Conservation (phyloP, 1,284 basidiomycete species). For the Vanrija humicola region DNA sequence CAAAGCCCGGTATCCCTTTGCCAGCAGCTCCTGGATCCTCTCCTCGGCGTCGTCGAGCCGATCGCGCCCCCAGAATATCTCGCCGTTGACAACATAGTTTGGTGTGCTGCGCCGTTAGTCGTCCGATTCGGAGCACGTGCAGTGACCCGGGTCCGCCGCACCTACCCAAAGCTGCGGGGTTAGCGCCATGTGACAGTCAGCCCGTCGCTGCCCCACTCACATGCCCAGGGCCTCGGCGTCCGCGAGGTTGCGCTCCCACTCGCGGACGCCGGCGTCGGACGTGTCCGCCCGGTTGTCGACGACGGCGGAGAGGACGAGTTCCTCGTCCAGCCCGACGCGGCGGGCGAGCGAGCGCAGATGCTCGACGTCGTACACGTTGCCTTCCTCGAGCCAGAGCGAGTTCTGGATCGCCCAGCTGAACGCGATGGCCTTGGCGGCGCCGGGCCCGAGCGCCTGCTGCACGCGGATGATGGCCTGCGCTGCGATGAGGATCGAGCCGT, state of each 20-base stretch:
- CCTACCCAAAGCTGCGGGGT: not conserved
- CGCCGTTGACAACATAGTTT: not conserved
- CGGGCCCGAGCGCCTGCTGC: not conserved
- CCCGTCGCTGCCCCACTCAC: not conserved
- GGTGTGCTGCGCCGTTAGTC: not conserved
- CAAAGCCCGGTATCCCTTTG: not conserved
- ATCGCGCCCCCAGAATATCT: not conserved
- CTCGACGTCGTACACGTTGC: not conserved
- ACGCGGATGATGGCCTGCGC: not conserved
- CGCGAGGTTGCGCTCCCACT: not conserved
- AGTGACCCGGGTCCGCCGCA: no score
- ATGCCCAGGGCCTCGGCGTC: not conserved
- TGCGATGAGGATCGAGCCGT: not conserved
- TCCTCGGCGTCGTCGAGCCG: not conserved
- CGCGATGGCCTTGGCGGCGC: not conserved
- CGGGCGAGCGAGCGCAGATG: not conserved
- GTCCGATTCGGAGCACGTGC: not conserved
- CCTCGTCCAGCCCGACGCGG: not conserved
- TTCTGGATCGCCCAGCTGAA: not conserved
- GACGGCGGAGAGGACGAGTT: not conserved
- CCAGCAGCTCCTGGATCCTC: not conserved
- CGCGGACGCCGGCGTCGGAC: not conserved
- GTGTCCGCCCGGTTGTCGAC: not conserved
- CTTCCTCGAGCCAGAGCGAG: not conserved
- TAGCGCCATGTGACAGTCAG: not conserved